Percentiles rank a stretch among this genome's conserved stretches.
Evolutionary conservation across 1,284 basidiomycete genomes (phyloP).

Genomic region (Cerioporus squamosus): DNA sequence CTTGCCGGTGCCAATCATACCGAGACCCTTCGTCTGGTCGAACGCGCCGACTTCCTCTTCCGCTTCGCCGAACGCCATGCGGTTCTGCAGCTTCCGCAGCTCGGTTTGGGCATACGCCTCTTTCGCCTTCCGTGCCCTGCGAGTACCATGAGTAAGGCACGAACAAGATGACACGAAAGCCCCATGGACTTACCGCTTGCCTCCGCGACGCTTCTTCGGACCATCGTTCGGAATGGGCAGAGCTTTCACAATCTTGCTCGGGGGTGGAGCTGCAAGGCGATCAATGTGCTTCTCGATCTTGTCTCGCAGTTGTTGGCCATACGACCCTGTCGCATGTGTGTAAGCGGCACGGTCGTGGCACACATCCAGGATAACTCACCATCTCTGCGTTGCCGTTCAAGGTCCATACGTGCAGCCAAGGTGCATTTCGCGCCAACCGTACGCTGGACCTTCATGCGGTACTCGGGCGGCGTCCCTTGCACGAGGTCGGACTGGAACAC

Average conservation of each 20-base stretch:
- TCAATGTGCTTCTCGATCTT: slow-evolving; percentile 94
- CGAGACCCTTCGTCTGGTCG: slow-evolving; percentile 95
- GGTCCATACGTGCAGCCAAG: slow-evolving; percentile 91
- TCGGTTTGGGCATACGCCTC: slow-evolving; percentile 98
- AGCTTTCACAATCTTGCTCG: slow-evolving; percentile 92
- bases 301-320: slow-evolving; percentile 80
- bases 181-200: slow-evolving; percentile 72
- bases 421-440: slow-evolving; percentile 93
- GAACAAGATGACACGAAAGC: background rate
- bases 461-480: slow-evolving; percentile 86
- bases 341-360: background rate
- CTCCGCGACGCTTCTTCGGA: slow-evolving; percentile 93
- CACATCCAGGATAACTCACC: slow-evolving; percentile 49
- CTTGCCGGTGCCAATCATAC: slow-evolving; percentile 95
- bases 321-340: slow-evolving; percentile 56
- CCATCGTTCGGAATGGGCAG: slow-evolving; percentile 97
- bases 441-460: slow-evolving; percentile 90
- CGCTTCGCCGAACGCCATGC: slow-evolving; percentile 94
- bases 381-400: slow-evolving; percentile 77
- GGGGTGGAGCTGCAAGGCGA: slow-evolving; percentile 91
- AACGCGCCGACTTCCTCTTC: slow-evolving; percentile 97
- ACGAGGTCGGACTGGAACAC: slow-evolving; percentile 93
- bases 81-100: slow-evolving; percentile 94
- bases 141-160: background rate
- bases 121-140: slow-evolving; percentile 93